Evolutionary conservation across 225 moss, liverwort and hornwort species (phyloP), one percentile per base, ranked within the genome.

Genomic region (Marchantia paleacea): DNA sequence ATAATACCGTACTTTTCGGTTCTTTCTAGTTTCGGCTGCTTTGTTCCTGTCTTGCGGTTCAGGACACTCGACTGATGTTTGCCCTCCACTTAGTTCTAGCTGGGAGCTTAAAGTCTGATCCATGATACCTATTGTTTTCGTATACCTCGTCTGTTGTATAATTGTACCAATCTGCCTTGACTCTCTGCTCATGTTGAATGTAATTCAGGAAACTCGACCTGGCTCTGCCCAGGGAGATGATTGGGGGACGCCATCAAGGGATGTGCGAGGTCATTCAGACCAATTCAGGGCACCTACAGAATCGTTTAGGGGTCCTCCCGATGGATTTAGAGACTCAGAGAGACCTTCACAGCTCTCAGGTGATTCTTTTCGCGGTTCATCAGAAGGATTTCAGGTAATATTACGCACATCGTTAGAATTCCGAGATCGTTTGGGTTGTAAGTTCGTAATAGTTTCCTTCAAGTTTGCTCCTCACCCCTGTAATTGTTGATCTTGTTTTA

Each of bases 321-420:
- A 86, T 72, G 81, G 76, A 20, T 72, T 62, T 31, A 83, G 69
- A 48, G 75, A 71, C 5, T 63, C 81, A 18, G 83, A 83, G 30
- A 83, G 79, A 75, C 79, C 78, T 53, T 53, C 74, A 6, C 79
- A 79, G 55, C 8, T 53, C 29, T 16, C 77, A 15, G 70, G 51
- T 57, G 83, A 72, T 26, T 29, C 52, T 30, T 81, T 83, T 52
- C 75, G 81, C 28, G 81, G 81, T 20, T 60, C 78, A 39, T 47
- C 78, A 8, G 86, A 86, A 22, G 71, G 22, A 16, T 70, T 52
- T 26, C 86, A 86, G 85, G 85, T 85, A 75, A 62, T n/a, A 50
- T 6, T 50, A 14, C 24, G 65, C 55, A 51, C 9, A 3, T 72
- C 22, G n/a, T 22, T 24, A 62, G 18, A 24, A 10, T 62, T n/a